Evolutionary conservation across 2,329 filamentous ascomycete genomes (phyloP), one percentile per base, ranked within the genome.

Genomic region (Amylocarpus encephaloides): DNA sequence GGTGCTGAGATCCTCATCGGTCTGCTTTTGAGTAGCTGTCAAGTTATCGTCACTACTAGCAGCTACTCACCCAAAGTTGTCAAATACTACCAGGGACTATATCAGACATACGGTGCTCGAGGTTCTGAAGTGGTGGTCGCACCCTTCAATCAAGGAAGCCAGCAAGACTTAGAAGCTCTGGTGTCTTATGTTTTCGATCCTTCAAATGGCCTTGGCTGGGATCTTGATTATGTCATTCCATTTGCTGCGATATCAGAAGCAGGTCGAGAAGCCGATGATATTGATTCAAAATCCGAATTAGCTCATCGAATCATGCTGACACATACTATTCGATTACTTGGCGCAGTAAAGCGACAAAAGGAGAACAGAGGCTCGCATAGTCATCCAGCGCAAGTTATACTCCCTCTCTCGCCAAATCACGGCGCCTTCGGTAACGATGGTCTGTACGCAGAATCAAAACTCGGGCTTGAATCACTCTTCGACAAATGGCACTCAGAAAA

Each of bases 231-330:
- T 67, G 85, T 97, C 54, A 80, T 97, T 55, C 92, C 92, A 5
- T 97, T 97, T 67, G 92, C 92, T 53, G 92, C 92, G 63, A 96
- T 97, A 57, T 88, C 92, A 0, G 92, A 96, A 73, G 94, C 94
- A 60, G 92, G 92, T 43, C 89, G 91, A 55, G 89, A 97, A 70
- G 95, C 97, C 51, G 92, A 97, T 66, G 83, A 76, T 66, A 88
- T 97, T 57, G 92, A 96, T 70, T 95, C 89, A 58, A 93, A 92
- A 71, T 95, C 91, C 11, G 92, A 97, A 73, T 82, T 97, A 53
- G 92, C 92, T 56, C 92, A 96, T 70, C 88, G 92, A 57, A 95
- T 96, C 73, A 96, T 97, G 92, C 75, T 97, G 68, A 96, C 91
- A 64, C 97, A 97, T 71, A 76, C 96, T 3, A 74, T 96, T 56